Evolutionary conservation across 345 rosid genomes (phyloP), one percentile per base, ranked within the genome.

Genomic region (Hibiscus tridactylites): DNA sequence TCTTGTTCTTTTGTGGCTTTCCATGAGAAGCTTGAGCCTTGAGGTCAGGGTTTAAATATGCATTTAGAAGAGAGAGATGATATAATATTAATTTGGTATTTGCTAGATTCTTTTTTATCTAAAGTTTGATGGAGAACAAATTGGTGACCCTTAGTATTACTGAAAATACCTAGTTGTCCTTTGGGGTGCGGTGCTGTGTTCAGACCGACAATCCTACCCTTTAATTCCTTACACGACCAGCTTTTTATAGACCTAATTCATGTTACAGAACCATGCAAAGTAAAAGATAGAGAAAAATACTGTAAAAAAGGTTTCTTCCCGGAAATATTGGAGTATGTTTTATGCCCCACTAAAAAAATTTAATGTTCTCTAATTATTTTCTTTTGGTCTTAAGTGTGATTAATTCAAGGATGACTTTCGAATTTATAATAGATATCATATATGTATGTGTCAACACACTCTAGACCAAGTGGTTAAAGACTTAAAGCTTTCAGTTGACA

Each of bases 231-330:
- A 39, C 4, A 31, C 71, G 50, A 7, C 13, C 73, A 56, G 68
- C 84, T 75, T 85, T 83, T 82, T 76, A 78, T 72, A 8, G 47
- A 74, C 74, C 80, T 77, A 61, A 79, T 63, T 80, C 79, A 78
- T 70, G 75, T 75, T 37, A 31, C 31, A 77, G 74, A 75, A 84
- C 80, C 88, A 78, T 86, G 88, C 84, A 80, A 74, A 52, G 35
- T 26, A 71, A 61, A 71, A 68, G 50, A 66, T 79, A 78, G 44
- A 37, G 44, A 37, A 37, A 37, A 33, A 33, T 33, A 7, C 11
- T 52, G 57, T 52, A 19, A 7, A 54, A 54, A 54, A 15, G 54
- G 54, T 3, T 49, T 16, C 54, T 71, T 28, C 65, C 59, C 19
- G 49, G 67, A 61, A 33, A 49, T 64, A 50, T 9, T 21, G 10